Evolutionary conservation across 2,329 filamentous ascomycete genomes (phyloP), one percentile per base, ranked within the genome.

Genomic region (Exophiala viscosa): DNA sequence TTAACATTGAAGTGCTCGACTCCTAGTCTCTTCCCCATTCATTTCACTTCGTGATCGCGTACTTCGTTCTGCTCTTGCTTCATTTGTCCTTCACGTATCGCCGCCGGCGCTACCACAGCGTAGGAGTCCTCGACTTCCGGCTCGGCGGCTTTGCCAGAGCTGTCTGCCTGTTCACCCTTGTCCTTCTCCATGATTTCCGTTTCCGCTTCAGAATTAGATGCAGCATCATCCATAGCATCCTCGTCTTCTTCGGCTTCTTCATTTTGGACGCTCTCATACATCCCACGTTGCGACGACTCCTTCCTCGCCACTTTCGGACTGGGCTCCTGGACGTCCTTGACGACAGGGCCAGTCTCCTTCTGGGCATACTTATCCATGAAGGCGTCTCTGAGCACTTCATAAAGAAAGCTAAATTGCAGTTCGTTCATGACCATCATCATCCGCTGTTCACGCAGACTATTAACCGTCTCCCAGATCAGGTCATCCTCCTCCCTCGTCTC

Each of bases 371-470:
- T 84, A 32, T 88, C 83, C 56, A 83, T 73, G 84, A 87, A 91
- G 48, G 40, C 74, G 67, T 90, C 86, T 46, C 83, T 81, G 64
- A 96, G 70, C 1, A 95, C 88, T 64, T 90, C 84, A 72, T 99
- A 97, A 52, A 99, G 81, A 68, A 97, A 96, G 34, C 82, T 72
- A 64, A 88, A 93, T 68, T 99, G 93, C 43, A 79, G 69, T 62
- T 92, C 87, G 41, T 88, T 86, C 72, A 97, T 93, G 4, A 99
- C 93, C 93, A 99, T 99, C 71, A 86, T 88, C 74, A 89, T 88
- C 14, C 93, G 82, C 75, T 99, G 93, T 69, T 92, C 83, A 40
- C 93, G 82, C 50, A 99, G 78, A 55, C 75, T 72, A 63, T 95
- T 86, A 48, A 99, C 91, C 0, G 87, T 87, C 14, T 87, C 79